Base-by-base conservation (phyloP, 179 eudicot species). In the Kewa caespitosa region DNA sequence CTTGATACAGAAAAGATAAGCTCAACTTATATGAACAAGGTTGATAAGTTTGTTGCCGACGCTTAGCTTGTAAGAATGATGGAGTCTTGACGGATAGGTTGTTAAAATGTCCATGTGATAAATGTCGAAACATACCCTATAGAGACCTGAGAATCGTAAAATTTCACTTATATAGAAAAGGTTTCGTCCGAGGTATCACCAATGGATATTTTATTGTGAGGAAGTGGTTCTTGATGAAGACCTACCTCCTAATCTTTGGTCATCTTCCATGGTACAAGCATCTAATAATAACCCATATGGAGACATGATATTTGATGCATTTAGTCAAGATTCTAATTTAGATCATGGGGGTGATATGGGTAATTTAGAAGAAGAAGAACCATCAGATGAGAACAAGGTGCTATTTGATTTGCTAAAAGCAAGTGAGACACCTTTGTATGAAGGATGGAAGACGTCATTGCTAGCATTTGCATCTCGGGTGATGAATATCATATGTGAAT, bases 301-400 rank as follows among this genome's bases (percentile, higher is more conserved):
- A 32, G 38, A 72, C 31, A 72, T 72, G 75, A 22, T 72, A 15
- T 37, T 72, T 20, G 67, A 72, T 59, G 75, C 67, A 8, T 72
- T 42, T 37, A 42, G 43, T 31, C 60, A n/a, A 3, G 38, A 55
- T 34, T 27, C 25, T 59, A 28, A 30, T 15, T 37, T 0, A 55
- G 31, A 6, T 38, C 8, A 17, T 67, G 39, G 33, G n/a, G 11
- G 54, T n/a, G n/a, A n/a, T n/a, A 42, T 2, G 18, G 18, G 23
- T 20, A 8, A n/a, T n/a, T 22, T 4, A 23, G 6, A 8, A 22
- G 67, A 76, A 39, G 79, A 76, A 12, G 57, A 76, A 22, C 73
- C 57, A 37, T 38, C 28, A n/a, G 38, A 13, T 0, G 42, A 76
- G 32, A 6, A 31, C 1, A 67, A 46, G 39, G 15, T 25, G 28